Conservation (phyloP, 768 basidiomycete species). For the Lanmaoa rubissima region DNA sequence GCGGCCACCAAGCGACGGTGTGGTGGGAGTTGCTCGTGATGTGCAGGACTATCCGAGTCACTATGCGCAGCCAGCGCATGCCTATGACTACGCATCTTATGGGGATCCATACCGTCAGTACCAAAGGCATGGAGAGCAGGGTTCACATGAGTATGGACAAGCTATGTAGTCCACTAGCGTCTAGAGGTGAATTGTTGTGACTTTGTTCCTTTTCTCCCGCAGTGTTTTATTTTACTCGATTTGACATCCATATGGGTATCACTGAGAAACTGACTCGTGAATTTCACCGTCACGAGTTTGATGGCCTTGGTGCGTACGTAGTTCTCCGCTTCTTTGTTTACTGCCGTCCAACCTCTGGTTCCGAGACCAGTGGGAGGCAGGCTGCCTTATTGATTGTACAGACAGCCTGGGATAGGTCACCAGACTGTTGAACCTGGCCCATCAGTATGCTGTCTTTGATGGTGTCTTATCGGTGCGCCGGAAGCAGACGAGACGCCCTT, state of each 20-base stretch:
- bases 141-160: constrained; percentile 31
- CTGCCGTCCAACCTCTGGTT: not conserved
- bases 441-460: not conserved
- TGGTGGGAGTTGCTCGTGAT: constrained; percentile 38
- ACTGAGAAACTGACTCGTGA: not conserved
- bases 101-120: constrained; percentile 29
- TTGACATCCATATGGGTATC: constrained; percentile 14
- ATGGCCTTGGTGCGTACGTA: not conserved
- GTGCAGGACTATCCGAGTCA: constrained; percentile 37
- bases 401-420: not conserved
- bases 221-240: constrained; percentile 30
- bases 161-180: constrained; percentile 27
- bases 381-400: not conserved
- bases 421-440: not conserved
- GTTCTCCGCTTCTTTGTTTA: not conserved
- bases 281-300: not conserved
- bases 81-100: constrained; percentile 30
- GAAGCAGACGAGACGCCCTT: not conserved
- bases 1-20: constrained; percentile 32
- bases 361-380: not conserved
- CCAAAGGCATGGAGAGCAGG: constrained; percentile 31
- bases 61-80: constrained; percentile 21
- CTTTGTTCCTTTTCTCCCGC: constrained; percentile 11
- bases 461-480: not conserved
- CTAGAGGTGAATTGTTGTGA: constrained; percentile 16